These are phyloP conservation scores for Scedosporium dehoogii DNA, from an alignment of 2,329 filamentous ascomycete species.

Conservation along the genomic window DNA sequence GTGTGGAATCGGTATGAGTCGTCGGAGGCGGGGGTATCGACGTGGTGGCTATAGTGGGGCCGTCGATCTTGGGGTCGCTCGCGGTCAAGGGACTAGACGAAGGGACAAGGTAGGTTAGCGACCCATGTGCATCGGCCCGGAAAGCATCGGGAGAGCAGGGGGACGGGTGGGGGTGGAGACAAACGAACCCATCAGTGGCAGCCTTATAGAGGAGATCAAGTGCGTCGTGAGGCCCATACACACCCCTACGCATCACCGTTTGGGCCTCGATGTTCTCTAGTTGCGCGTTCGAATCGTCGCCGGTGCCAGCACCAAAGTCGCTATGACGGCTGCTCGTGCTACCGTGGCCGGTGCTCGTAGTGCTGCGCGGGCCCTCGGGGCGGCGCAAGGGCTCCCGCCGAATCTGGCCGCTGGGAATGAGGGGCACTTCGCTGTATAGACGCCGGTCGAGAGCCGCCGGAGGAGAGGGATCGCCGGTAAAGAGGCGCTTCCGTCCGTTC, in stretches of 20 bases:
- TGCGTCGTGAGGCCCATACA: slow-evolving; percentile 89
- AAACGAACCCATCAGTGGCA: slow-evolving; percentile 50
- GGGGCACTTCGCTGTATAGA: slow-evolving; percentile 43
- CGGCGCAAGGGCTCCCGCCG: slow-evolving; percentile 56
- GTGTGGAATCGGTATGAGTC: background rate
- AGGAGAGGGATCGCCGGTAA: slow-evolving; percentile 24
- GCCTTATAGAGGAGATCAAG: slow-evolving; percentile 87
- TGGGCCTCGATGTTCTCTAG: slow-evolving; percentile 57
- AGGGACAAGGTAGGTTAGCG: background rate
- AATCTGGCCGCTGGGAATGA: slow-evolving; percentile 57
- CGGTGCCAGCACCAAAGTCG: slow-evolving; percentile 23
- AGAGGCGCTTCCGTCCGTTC: slow-evolving; percentile 62
- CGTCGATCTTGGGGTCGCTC: background rate
- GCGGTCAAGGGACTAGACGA: background rate
- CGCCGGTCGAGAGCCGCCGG: slow-evolving; percentile 30
- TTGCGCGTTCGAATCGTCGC: slow-evolving; percentile 49
- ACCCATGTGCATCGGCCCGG: background rate
- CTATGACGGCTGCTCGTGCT: slow-evolving; percentile 18
- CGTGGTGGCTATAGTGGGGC: background rate
- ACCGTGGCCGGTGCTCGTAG: slow-evolving; percentile 23
- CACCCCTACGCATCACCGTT: slow-evolving; percentile 56
- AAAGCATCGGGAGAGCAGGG: background rate
- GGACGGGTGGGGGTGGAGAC: slow-evolving; percentile 3
- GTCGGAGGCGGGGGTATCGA: background rate
- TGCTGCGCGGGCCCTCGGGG: slow-evolving; percentile 33